phyloP scores from a whole-genome alignment of 1,139 yeast species.

The Pichia cactophila region DNA sequence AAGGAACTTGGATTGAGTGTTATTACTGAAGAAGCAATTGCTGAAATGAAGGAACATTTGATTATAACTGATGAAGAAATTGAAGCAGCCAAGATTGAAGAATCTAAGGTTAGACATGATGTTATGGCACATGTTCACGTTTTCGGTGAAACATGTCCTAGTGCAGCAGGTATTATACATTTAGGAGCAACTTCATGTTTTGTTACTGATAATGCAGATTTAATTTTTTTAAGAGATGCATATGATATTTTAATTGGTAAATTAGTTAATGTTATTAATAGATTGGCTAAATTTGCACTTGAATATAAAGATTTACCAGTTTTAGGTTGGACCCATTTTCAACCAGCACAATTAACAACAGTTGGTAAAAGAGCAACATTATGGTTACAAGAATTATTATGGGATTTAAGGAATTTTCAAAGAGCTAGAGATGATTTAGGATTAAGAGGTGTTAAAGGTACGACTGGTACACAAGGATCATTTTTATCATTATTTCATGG shows the following conservation, averaged over 20 bases:
- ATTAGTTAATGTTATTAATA: conserved; percentile 89
- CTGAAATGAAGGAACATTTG: conserved; percentile 71
- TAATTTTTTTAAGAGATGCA: conserved; percentile 92
- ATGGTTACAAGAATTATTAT: conserved; percentile 94
- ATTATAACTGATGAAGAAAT: conserved; percentile 89
- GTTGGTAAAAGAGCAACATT: conserved; percentile 97
- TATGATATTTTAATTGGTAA: conserved; percentile 89
- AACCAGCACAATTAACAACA: conserved; percentile 98
- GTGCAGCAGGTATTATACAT: conserved; percentile 96
- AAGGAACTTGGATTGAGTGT: conserved; percentile 78
- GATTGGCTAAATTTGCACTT: conserved; percentile 80
- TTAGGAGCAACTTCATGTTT: conserved; percentile 97
- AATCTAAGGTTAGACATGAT: conserved; percentile 97
- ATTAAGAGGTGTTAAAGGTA: conserved; percentile 97
- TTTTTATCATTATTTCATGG: conserved; percentile 93
- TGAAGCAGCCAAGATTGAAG: conserved; percentile 81
- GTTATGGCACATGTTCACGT: conserved; percentile 99
- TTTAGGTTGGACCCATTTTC: conserved; percentile 99
- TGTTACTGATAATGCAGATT: conserved; percentile 97
- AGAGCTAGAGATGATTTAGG: conserved; percentile 97
- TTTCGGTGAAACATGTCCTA: conserved; percentile 87
- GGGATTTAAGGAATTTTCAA: conserved; percentile 94
- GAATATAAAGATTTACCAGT: conserved; percentile 94
- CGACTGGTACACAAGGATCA: conserved; percentile 98
- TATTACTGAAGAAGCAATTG: conserved; percentile 85